These are phyloP conservation scores for Anaeromyces robustus DNA, from an alignment of 192 early-diverging fungal genomes.

Conservation along the genomic window DNA sequence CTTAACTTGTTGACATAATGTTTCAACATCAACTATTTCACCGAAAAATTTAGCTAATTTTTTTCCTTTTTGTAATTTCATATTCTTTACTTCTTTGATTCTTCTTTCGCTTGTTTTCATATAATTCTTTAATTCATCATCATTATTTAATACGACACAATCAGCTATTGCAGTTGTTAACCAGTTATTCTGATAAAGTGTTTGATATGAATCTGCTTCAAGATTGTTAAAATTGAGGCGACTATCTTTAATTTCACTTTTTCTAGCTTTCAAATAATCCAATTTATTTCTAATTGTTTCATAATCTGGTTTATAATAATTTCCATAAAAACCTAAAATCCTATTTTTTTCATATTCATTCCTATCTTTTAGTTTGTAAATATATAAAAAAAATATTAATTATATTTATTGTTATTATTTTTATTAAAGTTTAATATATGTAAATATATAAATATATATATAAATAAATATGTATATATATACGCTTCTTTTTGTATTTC, in stretches of 20 bases:
- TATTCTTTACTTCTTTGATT: neutral
- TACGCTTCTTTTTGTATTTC: slow-evolving; percentile 27
- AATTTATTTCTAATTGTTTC: neutral
- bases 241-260: neutral
- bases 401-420: too few species aligned
- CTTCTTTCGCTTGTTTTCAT: neutral
- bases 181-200: neutral
- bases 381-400: too few species aligned
- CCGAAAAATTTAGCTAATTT: neutral
- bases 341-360: neutral
- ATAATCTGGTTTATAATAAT: neutral
- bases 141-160: neutral
- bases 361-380: neutral
- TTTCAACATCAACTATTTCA: neutral
- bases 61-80: neutral
- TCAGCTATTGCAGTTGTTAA: neutral
- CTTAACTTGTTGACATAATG: neutral
- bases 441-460: neutral
- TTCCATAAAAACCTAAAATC: neutral
- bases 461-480: neutral
- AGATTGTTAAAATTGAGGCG: neutral
- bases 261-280: neutral
- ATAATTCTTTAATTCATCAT: neutral
- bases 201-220: neutral
- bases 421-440: too few species aligned